Evolutionary conservation across 495 filamentous ascomycete species (phyloP), one percentile per base, ranked within the genome.

Genomic region (Recurvomyces mirabilis): DNA sequence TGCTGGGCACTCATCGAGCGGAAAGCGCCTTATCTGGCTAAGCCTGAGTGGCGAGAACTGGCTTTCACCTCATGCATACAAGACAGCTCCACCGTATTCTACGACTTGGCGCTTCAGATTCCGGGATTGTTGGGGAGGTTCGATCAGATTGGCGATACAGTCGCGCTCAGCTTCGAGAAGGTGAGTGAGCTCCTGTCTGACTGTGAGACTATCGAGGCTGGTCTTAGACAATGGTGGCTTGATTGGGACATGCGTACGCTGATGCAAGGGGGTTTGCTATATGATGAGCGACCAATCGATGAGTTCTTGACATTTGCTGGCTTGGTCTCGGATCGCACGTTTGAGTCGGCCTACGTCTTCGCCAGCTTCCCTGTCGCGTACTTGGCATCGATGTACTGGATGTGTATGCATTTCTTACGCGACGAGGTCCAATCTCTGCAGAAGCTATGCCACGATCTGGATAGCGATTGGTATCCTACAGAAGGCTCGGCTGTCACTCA

Each of bases 371-470:
- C 42, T 1, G 30, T 42, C 19, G 46, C 34, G n/a, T 54, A 50
- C 41, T 32, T 54, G 15, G n/a, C 43, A 11, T 46, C 41, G n/a
- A 18, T 54, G 3, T 54, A 50, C 31, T 54, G 51, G 51, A 38
- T 46, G 13, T 34, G 38, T 23, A 36, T 54, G 41, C 30, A 46
- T 29, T 28, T 19, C 25, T 28, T 50, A 12, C 51, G 51, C 35
- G 26, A 14, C 24, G 37, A 30, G 15, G 38, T 36, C n/a, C 47
- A 38, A 19, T 41, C 41, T 19, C 42, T 54, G 30, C 42, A 50
- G 28, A 31, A 38, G 12, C 22, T 35, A 1, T 43, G 46, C 3
- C 34, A 46, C 36, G 25, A 41, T 11, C 24, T 49, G 6, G 41
- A 40, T 9, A 6, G 11, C 4, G 29, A 41, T 33, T 54, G 51